Evolutionary conservation across 2,329 filamentous ascomycete genomes (phyloP).

Genomic region (Penicillium paneum): DNA sequence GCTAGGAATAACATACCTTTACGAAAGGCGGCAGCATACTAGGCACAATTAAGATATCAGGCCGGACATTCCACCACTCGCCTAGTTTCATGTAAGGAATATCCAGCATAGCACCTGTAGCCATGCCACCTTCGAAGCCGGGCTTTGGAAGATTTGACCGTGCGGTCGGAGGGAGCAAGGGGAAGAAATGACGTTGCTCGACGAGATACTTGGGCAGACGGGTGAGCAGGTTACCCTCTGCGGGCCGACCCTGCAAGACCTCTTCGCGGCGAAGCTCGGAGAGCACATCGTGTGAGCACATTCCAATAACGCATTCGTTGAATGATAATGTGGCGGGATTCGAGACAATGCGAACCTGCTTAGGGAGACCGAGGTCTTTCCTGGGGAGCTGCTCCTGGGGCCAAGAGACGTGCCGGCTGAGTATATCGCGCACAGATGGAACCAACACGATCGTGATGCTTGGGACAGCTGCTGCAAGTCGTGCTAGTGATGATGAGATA

Average conservation of each 20-base stretch:
- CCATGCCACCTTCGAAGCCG: constrained; percentile 57
- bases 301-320: constrained; percentile 79
- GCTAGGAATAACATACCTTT: constrained; percentile 58
- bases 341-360: constrained; percentile 71
- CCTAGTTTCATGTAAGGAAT: constrained; percentile 80
- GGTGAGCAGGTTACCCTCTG: constrained; percentile 61
- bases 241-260: constrained; percentile 55
- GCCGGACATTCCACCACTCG: constrained; percentile 82
- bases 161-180: constrained; percentile 77
- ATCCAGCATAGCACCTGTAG: constrained; percentile 76
- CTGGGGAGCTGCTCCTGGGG: constrained; percentile 69
- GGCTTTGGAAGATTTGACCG: constrained; percentile 65
- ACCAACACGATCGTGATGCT: constrained; percentile 76
- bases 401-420: constrained; percentile 83
- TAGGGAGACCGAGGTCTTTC: constrained; percentile 75
- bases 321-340: constrained; percentile 87
- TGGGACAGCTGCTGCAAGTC: constrained; percentile 68
- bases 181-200: constrained; percentile 87
- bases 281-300: constrained; percentile 80
- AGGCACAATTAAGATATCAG: constrained; percentile 79
- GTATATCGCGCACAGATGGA: constrained; percentile 77
- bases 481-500: constrained; percentile 69
- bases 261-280: constrained; percentile 79
- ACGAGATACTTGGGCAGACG: constrained; percentile 75
- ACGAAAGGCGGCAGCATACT: constrained; percentile 82